Conservation (phyloP, 805 yeast species). For the Hanseniaspora lindneri region DNA sequence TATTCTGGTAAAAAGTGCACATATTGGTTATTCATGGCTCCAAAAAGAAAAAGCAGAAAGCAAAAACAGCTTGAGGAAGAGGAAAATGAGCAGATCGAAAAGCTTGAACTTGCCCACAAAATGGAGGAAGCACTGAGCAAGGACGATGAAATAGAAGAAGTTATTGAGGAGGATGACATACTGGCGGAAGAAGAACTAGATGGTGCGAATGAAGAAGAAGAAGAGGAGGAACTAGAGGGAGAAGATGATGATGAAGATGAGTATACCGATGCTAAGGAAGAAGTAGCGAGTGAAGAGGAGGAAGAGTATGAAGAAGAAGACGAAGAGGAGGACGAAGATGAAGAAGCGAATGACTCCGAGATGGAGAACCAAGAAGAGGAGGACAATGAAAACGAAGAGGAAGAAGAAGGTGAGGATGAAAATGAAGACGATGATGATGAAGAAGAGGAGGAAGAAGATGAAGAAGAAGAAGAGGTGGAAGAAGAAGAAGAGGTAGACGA, state of each 20-base stretch:
- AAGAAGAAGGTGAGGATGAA: constrained; percentile 11
- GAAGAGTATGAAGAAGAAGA: constrained; percentile 11
- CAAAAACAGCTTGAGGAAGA: constrained; percentile 17
- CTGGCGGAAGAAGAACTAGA: constrained; percentile 17
- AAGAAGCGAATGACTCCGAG: constrained; percentile 10
- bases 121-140: constrained; percentile 18
- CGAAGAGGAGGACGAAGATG: constrained; percentile 6
- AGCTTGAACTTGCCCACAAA: constrained; percentile 8
- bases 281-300: constrained; percentile 16
- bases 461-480: constrained; percentile 15
- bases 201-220: constrained; percentile 10
- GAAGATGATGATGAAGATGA: constrained; percentile 10
- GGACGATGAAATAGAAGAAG: constrained; percentile 17
- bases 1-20: background rate
- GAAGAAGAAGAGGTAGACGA: constrained; percentile 11
- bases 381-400: constrained; percentile 13
- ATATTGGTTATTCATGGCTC: background rate
- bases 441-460: constrained; percentile 17
- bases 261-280: constrained; percentile 13
- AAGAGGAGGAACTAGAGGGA: constrained; percentile 10
- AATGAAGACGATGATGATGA: constrained; percentile 17
- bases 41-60: constrained; percentile 14
- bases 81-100: no score
- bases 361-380: constrained; percentile 16
- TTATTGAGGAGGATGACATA: constrained; percentile 3